Base-by-base conservation (phyloP, 495 filamentous ascomycete species). In the Haplographium delicatum region DNA sequence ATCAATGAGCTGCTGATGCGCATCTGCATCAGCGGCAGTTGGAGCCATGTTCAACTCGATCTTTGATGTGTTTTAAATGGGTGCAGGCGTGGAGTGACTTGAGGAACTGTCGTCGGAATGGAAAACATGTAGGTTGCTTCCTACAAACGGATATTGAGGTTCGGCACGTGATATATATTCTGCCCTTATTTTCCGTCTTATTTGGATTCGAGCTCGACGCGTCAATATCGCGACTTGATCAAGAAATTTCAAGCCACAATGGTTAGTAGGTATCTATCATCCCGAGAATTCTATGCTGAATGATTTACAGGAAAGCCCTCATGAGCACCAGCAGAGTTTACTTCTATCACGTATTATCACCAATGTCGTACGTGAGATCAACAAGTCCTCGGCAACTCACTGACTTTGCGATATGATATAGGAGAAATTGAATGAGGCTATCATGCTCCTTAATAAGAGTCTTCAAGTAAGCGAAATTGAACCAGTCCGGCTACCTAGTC, bases 361-460 rank as follows among this genome's bases (percentile, higher is more conserved):
- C 62, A 98, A 98, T 59, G 89, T 97, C 58, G 93, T 97, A 75
- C 62, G 84, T 72, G 64, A 16, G 7, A 31, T 27, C 43, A 16
- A 39, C 10, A 3, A 6, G 26, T 65, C 41, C 39, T 34, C 25
- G 24, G 23, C 28, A 57, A 20, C 18, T n/a, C 9, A 52, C 44
- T 47, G 24, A 55, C 35, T 26, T 28, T 33, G 1, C n/a, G n/a
- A n/a, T n/a, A n/a, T n/a, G n/a, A 40, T 5, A 28, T 47, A 98
- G 93, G 94, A 97, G 71, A 98, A 98, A 70, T 82, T 98, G 46
- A 98, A 98, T 59, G 93, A 97, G 68, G 83, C 93, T 1, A 75
- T 98, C 33, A 83, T 94, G 69, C 81, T 86, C 5, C 78, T 97
- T 76, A 98, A 96, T 68, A 91, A 88, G 65, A 83, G 78, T 33